Conservation (phyloP, 2,329 filamentous ascomycete genomes). For the Fusarium sp. region DNA sequence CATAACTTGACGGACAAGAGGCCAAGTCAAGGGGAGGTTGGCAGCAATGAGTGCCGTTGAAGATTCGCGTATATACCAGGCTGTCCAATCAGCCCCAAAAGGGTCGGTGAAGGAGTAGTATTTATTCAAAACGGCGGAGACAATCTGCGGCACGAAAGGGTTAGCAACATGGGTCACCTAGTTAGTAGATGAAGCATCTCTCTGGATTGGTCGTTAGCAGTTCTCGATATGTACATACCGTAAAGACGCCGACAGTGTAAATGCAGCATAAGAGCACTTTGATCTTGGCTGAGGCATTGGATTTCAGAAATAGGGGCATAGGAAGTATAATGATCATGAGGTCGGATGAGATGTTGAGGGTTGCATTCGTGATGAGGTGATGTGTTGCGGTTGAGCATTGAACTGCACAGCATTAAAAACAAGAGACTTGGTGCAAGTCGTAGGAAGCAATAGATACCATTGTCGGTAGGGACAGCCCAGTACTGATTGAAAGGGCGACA, state of each 20-base stretch:
- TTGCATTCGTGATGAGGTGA: background rate
- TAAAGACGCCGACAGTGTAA: background rate
- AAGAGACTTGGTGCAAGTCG: background rate
- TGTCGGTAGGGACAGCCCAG: background rate
- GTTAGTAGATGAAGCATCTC: background rate
- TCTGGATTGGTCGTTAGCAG: background rate
- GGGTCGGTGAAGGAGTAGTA: constrained; percentile 1
- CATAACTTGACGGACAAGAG: constrained; percentile 4
- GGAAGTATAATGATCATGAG: background rate
- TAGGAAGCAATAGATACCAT: background rate
- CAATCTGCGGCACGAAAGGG: background rate
- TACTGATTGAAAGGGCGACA: background rate
- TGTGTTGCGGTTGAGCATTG: background rate
- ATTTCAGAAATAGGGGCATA: background rate
- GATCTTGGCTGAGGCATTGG: background rate
- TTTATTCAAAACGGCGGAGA: constrained; percentile 3
- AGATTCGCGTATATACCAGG: constrained; percentile 4
- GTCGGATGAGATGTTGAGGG: background rate
- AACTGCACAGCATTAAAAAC: background rate
- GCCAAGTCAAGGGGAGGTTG: constrained; percentile 5
- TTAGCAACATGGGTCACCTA: background rate
- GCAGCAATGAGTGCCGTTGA: constrained; percentile 8
- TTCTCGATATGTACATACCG: background rate
- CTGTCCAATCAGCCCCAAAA: constrained; percentile 3
- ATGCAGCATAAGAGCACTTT: background rate